Percentiles rank a stretch among this genome's conserved stretches.
Conservation (phyloP, 2,329 filamentous ascomycete genomes). For the Cytospora chrysosperma region DNA sequence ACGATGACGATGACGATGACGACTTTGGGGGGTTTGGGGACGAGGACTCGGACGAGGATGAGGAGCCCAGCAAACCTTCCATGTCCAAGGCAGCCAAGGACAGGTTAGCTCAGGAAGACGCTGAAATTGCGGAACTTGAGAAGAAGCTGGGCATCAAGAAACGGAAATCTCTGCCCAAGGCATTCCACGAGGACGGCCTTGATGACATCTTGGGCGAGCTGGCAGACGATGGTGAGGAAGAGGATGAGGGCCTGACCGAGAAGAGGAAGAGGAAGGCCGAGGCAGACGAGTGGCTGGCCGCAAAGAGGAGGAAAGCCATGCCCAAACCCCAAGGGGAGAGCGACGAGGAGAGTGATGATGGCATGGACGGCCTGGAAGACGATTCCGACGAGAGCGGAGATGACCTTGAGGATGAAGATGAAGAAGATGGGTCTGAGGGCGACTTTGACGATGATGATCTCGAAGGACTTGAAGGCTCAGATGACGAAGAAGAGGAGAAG, state of each 20-base stretch:
- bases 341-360: slow-evolving; percentile 32
- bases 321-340: slow-evolving; percentile 26
- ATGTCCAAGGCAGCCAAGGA: slow-evolving; percentile 49
- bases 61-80: slow-evolving; percentile 26
- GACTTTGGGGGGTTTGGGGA: slow-evolving; percentile 25
- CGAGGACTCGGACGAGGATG: slow-evolving; percentile 27
- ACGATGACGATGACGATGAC: slow-evolving; percentile 29
- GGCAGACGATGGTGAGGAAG: slow-evolving; percentile 49
- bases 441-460: slow-evolving; percentile 38
- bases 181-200: slow-evolving; percentile 79
- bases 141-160: slow-evolving; percentile 81
- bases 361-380: slow-evolving; percentile 30
- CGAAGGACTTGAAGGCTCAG: slow-evolving; percentile 39
- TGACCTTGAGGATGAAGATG: slow-evolving; percentile 32
- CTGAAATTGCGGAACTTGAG: slow-evolving; percentile 83
- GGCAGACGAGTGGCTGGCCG: slow-evolving; percentile 59
- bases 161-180: slow-evolving; percentile 70
- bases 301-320: slow-evolving; percentile 52
- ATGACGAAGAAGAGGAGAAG: slow-evolving; percentile 32
- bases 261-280: slow-evolving; percentile 61
- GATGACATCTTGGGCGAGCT: slow-evolving; percentile 74
- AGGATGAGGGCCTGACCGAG: slow-evolving; percentile 49
- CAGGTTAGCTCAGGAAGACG: slow-evolving; percentile 76
- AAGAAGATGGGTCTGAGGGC: slow-evolving; percentile 34
- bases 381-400: slow-evolving; percentile 31